Conservation (phyloP, 1,284 basidiomycete species). For the Leccinum insolens region DNA sequence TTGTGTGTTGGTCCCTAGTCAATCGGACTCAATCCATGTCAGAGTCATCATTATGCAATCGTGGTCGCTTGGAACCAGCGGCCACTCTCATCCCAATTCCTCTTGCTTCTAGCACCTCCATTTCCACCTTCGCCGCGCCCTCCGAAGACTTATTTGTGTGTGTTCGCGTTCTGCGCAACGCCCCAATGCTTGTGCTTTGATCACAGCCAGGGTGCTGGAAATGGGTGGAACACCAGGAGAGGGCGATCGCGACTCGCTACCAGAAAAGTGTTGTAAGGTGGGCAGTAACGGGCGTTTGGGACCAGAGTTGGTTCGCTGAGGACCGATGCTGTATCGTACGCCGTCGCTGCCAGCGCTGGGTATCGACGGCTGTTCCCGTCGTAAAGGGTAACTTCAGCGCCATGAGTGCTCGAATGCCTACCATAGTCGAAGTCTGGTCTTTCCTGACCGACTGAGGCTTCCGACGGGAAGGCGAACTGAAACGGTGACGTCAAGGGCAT, state of each 20-base stretch:
- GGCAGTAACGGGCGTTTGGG: conserved; percentile 55
- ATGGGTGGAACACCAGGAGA: conserved; percentile 64
- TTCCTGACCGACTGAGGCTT: conserved; percentile 53
- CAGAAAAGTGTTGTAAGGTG: conserved; percentile 50
- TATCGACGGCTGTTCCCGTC: conserved; percentile 67
- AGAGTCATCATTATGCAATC: conserved; percentile 42
- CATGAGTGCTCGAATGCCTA: conserved; percentile 51
- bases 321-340: conserved; percentile 59
- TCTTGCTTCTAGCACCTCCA: conserved; percentile 75
- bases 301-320: conserved; percentile 49
- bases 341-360: conserved; percentile 50
- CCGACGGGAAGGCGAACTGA: conserved; percentile 61
- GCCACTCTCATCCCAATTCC: conserved; percentile 66
- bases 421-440: conserved; percentile 67
- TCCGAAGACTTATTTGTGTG: conserved; percentile 72
- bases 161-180: conserved; percentile 72
- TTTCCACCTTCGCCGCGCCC: conserved; percentile 71
- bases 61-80: conserved; percentile 57
- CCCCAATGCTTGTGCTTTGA: conserved; percentile 85
- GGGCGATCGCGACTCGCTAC: conserved; percentile 66
- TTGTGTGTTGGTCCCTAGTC: too few relatives aligned
- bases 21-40: conserved; percentile 36
- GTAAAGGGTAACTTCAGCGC: conserved; percentile 65
- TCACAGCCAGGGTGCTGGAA: conserved; percentile 80
- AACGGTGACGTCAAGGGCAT: conserved; percentile 39